Evolutionary conservation across 441 rosid species (phyloP), one percentile per base, ranked within the genome.

Genomic region (Erodium trifolium): DNA sequence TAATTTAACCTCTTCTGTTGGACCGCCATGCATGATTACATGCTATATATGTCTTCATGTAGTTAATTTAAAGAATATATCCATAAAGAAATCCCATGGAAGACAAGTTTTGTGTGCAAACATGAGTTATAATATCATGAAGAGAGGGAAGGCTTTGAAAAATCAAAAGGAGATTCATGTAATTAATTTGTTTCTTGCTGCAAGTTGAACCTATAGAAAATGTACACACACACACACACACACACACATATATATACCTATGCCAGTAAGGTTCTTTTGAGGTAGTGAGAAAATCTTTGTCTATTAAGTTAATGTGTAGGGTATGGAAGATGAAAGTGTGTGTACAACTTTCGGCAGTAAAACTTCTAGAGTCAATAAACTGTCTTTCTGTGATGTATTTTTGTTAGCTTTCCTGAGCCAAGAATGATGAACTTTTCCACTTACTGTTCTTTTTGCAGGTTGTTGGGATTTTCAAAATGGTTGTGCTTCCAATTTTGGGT

Each of bases 401-500:
- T n/a, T n/a, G n/a, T n/a, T n/a, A n/a, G n/a, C n/a, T n/a, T n/a
- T n/a, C n/a, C n/a, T n/a, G n/a, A 17, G 1, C 14, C 10, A 57
- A 57, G 29, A 0, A 17, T 6, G 9, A 17, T 10, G 63, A 57
- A 17, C 27, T 57, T 57, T 17, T 57, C 10, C 14, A 27, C 63
- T 57, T 57, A 4, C 27, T 29, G 41, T 67, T 29, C n/a, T 68
- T 57, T 27, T 51, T 64, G 60, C 62, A 85, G 89, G 81, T 83
- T 57, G 89, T 85, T 65, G 89, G 89, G 39, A 53, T 85, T 65
- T 85, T 85, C 84, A 83, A 85, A 73, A 82, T 85, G 89, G 78
- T 82, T 73, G 83, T 82, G 13, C 69, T 85, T 37, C 89, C 87
- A 59, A 73, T 83, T 66, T 39, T 85, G 3, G 89, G 89, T 53